A percentile compares a stretch with the other conserved stretches of the same genome.
These are phyloP conservation scores for Ampelocalamus luodianensis DNA, from an alignment of 176 grass and related monocot genomes.

Conservation along the genomic window DNA sequence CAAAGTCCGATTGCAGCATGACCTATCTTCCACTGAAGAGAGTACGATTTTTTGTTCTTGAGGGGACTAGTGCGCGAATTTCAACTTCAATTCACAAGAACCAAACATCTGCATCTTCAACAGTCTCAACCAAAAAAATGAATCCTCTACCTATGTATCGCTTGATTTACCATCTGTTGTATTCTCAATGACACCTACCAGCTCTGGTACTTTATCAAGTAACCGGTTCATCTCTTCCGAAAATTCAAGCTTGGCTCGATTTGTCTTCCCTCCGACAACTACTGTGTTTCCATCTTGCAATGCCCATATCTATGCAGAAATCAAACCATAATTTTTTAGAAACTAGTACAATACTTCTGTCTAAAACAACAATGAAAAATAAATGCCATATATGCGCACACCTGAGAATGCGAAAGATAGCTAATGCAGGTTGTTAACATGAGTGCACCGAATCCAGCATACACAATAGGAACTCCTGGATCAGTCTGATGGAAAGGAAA, in stretches of 20 bases:
- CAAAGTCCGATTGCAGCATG: not conserved
- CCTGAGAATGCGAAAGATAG: constrained; percentile 91
- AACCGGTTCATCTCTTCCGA: constrained; percentile 77
- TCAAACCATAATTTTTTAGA: not conserved
- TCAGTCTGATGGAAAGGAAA: constrained; percentile 65
- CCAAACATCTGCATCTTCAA: not conserved
- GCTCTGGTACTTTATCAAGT: constrained; percentile 85
- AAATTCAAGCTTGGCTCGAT: constrained; percentile 91
- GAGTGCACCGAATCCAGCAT: constrained; percentile 96
- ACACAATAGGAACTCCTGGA: constrained; percentile 90
- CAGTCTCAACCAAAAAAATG: not conserved
- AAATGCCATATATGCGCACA: not conserved
- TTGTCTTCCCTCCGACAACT: constrained; percentile 77
- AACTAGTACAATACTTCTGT: constrained; percentile 1
- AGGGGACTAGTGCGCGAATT: constrained; percentile 16
- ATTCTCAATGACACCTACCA: constrained; percentile 50
- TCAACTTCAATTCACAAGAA: constrained; percentile 11
- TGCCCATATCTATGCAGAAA: constrained; percentile 79
- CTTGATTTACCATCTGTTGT: constrained; percentile 36
- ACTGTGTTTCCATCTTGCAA: constrained; percentile 92
- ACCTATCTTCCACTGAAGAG: not conserved
- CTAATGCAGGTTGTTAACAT: constrained; percentile 95
- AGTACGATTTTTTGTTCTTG: not conserved
- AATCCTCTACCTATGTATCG: constrained; percentile 27
- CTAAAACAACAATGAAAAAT: not conserved